A percentile compares a stretch with the other conserved stretches of the same genome.
phyloP scores from a whole-genome alignment of 2,329 filamentous ascomycete species.

The Colletotrichum neosansevieriae region DNA sequence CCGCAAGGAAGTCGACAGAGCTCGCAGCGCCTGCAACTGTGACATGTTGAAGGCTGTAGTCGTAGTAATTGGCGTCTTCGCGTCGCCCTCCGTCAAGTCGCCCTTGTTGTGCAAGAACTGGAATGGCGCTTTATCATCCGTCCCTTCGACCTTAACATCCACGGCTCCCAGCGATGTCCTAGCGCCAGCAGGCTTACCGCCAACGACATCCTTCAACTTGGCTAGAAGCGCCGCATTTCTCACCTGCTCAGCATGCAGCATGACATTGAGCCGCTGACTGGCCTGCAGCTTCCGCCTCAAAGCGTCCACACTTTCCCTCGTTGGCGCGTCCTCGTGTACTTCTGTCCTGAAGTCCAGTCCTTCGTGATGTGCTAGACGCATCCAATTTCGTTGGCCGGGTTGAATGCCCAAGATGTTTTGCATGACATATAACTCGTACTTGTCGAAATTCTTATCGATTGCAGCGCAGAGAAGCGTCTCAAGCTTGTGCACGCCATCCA shows the following conservation, averaged over 20 bases:
- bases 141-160: conserved; percentile 44
- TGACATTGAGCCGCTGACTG: conserved; percentile 79
- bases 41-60: conserved; percentile 83
- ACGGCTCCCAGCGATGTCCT: conserved; percentile 38
- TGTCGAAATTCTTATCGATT: conserved; percentile 88
- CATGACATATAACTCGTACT: conserved; percentile 90
- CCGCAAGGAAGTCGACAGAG: conserved; percentile 70
- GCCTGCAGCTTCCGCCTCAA: conserved; percentile 82
- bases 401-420: conserved; percentile 82
- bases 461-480: conserved; percentile 85
- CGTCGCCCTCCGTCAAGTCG: conserved; percentile 63
- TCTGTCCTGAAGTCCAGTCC: conserved; percentile 63
- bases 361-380: conserved; percentile 88
- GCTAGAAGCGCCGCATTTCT: conserved; percentile 79
- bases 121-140: conserved; percentile 53
- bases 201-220: conserved; percentile 66
- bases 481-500: conserved; percentile 86
- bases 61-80: conserved; percentile 71
- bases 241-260: conserved; percentile 76
- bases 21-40: conserved; percentile 83
- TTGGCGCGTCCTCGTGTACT: conserved; percentile 49
- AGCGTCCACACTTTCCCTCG: conserved; percentile 75
- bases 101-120: conserved; percentile 70
- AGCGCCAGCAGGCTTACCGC: conserved; percentile 44
- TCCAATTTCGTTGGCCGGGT: conserved; percentile 80